Percentiles rank a stretch among this genome's conserved stretches.
Evolutionary conservation across 768 basidiomycete genomes (phyloP).

Genomic region (Phaffia tasmanica): DNA sequence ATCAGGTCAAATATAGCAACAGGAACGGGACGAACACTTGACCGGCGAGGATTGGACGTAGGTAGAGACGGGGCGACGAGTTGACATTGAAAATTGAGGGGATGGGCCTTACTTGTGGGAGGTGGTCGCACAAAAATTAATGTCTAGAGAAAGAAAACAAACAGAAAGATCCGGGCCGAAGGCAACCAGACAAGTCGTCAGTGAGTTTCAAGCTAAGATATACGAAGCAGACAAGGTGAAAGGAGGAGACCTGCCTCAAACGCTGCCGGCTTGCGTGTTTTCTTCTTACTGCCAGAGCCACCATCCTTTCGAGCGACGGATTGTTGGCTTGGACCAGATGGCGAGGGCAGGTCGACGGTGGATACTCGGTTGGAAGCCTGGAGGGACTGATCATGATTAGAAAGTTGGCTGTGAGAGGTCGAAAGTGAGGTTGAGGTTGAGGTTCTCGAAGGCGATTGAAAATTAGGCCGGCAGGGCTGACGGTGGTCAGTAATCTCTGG

Average conservation of each 20-base stretch:
- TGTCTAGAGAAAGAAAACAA: background rate
- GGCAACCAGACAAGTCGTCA: background rate
- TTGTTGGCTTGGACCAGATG: background rate
- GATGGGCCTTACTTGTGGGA: conserved; percentile 9
- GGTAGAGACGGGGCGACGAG: conserved; percentile 13
- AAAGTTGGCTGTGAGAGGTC: background rate
- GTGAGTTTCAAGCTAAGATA: background rate
- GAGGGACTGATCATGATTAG: background rate
- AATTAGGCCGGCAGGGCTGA: no score
- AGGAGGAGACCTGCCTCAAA: conserved; percentile 2
- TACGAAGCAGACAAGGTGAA: background rate
- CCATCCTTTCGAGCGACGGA: conserved; percentile 6
- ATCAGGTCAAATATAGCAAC: background rate
- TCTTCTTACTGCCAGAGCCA: background rate
- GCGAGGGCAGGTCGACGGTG: background rate
- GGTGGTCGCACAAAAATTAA: conserved; percentile 22
- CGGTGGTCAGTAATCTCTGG: no score
- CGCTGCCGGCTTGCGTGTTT: conserved; percentile 7
- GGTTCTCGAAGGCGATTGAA: no score
- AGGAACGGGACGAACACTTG: background rate
- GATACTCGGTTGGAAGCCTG: background rate
- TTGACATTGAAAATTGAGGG: conserved; percentile 25
- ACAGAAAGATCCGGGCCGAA: background rate
- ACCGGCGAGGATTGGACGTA: background rate
- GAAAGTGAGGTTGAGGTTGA: no score